These are phyloP conservation scores for Dactylorhiza incarnata DNA, from an alignment of 106 monocot species.

Conservation along the genomic window DNA sequence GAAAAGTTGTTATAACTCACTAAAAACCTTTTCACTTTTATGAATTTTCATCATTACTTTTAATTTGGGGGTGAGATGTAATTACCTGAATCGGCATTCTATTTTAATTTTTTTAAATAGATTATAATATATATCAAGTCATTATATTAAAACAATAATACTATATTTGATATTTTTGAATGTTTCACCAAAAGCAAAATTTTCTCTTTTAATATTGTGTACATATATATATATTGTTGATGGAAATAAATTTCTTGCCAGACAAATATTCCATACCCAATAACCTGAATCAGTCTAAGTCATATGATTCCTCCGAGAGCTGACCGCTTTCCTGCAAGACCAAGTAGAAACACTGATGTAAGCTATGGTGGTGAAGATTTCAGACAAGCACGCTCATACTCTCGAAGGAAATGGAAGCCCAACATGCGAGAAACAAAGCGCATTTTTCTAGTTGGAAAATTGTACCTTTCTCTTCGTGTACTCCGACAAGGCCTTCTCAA, in stretches of 20 bases:
- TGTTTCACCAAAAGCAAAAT: not conserved
- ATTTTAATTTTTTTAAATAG: no score
- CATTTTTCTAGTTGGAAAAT: not conserved
- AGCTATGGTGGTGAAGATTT: not conserved
- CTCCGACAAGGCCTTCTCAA: constrained; percentile 63
- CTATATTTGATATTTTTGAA: no score
- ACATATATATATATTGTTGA: not conserved
- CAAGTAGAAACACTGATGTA: not conserved
- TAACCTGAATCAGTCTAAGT: not conserved
- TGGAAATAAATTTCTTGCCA: not conserved
- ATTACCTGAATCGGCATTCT: no score
- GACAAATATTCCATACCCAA: not conserved
- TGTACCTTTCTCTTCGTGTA: constrained; percentile 73
- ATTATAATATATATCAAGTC: no score
- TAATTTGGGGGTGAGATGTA: no score
- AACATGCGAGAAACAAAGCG: not conserved
- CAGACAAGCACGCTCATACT: no score
- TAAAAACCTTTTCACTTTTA: no score
- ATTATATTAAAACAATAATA: no score
- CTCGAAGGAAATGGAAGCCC: not conserved
- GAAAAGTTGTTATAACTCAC: no score
- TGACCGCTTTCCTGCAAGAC: constrained; percentile 1
- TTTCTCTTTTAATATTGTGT: not conserved
- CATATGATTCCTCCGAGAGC: not conserved
- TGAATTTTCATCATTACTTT: no score